phyloP scores from a whole-genome alignment of 768 basidiomycete genomes.

The Boletus rufocinnamomeus region DNA sequence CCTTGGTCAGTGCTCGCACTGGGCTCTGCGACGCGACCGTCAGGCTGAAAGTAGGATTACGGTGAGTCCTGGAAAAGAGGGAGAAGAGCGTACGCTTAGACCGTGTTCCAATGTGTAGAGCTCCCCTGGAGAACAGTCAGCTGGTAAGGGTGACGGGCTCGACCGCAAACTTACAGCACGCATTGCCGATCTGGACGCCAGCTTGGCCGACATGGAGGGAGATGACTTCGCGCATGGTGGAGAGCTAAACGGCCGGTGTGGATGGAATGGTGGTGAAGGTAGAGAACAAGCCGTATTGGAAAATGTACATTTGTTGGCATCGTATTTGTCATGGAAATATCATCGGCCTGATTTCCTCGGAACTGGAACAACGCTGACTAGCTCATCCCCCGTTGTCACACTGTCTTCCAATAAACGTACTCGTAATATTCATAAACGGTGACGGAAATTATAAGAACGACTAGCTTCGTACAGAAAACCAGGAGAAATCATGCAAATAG shows the following conservation, averaged over 20 bases:
- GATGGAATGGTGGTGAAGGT: conserved; percentile 14
- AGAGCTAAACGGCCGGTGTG: conserved; percentile 12
- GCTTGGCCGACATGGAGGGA: conserved; percentile 97
- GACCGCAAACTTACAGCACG: conserved; percentile 74
- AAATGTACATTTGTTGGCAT: conserved; percentile 14
- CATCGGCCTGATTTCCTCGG: conserved; percentile 6
- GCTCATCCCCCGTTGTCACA: no score
- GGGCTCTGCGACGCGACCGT: conserved; percentile 81
- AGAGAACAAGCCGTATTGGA: conserved; percentile 10
- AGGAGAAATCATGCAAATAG: conserved; percentile 22
- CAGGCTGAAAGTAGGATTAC: conserved; percentile 57
- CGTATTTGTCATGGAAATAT: conserved; percentile 31
- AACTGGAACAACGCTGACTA: neutral
- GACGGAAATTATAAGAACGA: conserved; percentile 32
- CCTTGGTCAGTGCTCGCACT: conserved; percentile 64
- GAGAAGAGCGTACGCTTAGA: conserved; percentile 67
- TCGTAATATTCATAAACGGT: conserved; percentile 39
- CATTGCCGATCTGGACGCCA: conserved; percentile 92
- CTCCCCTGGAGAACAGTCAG: conserved; percentile 64
- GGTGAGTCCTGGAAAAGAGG: conserved; percentile 9
- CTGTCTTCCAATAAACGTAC: conserved; percentile 14
- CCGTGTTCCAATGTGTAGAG: conserved; percentile 98
- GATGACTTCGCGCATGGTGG: conserved; percentile 87
- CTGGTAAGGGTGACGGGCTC: conserved; percentile 5
- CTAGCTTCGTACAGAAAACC: conserved; percentile 32